Base-by-base conservation (phyloP, 192 early-diverging fungal genomes). In the Thoreauomyces humboldtii region DNA sequence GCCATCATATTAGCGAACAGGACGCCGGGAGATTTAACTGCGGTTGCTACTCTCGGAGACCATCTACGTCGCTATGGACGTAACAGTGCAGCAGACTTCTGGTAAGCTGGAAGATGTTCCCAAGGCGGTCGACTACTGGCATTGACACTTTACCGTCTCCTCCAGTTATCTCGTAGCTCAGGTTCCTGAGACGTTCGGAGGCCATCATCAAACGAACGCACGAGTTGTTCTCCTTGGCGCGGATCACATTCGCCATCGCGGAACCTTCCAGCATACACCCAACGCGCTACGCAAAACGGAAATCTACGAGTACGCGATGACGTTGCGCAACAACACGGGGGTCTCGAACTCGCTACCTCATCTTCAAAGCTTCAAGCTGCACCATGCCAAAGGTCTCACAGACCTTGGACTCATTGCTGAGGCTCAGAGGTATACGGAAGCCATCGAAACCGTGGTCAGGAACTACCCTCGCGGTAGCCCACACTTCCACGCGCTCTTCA, bases 311-410 rank as follows among this genome's bases (percentile, higher is more conserved):
- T 86, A 88, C 71, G 80, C 85, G 11, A 75, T 81, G 36, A 85
- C 86, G 12, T 69, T 85, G 21, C 72, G 70, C 25, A 42, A 70
- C 75, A 24, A 72, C 59, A 38, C 52, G 27, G 77, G 75, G 24
- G 27, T 67, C 24, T 70, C 82, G 19, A 79, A 82, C 17, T 67
- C 73, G 21, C 52, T 99, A n/a, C 91, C 92, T n/a, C 89, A 90
- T 62, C 71, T 99, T 44, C 94, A 96, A 65, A 84, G 85, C 0
- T 94, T 93, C 84, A 97, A 97, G 66, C 75, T 99, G 5, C 57
- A 74, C 28, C 83, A 91, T 63, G 91, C 91, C 15, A 88, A 85
- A 81, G 85, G 86, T 71, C 78, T 99, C 7, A 81, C 83, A 7
- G 95, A 96, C 48, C 76, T 84, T 48, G 93, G 96, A 4, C 81